A percentile compares a stretch with the other conserved stretches of the same genome.
Conservation (phyloP, 1,139 yeast species). For the Magnusiomyces fungicola region DNA sequence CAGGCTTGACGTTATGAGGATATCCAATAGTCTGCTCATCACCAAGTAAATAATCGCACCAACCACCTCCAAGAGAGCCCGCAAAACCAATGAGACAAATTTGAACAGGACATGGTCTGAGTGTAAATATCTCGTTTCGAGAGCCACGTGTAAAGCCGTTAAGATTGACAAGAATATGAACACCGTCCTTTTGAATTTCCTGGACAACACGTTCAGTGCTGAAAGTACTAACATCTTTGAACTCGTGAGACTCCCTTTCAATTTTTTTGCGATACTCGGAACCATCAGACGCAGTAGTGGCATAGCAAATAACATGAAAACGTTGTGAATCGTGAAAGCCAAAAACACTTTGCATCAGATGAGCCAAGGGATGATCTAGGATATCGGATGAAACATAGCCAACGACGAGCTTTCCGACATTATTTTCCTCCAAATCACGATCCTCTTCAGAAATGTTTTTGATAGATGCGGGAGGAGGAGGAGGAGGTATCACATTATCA, state of each 20-base stretch:
- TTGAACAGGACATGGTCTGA: conserved; percentile 32
- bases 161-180: conserved; percentile 31
- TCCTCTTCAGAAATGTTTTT: neutral
- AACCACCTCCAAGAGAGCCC: conserved; percentile 31
- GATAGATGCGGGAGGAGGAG: conserved; percentile 24
- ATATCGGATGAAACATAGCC: conserved; percentile 34
- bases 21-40: conserved; percentile 19
- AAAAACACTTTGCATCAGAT: conserved; percentile 33
- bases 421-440: neutral
- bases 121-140: conserved; percentile 31
- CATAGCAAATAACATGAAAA: conserved; percentile 29
- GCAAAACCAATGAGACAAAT: conserved; percentile 33
- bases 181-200: conserved; percentile 27
- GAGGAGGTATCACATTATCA: conserved; percentile 29
- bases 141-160: conserved; percentile 34
- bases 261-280: conserved; percentile 28
- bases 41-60: conserved; percentile 31
- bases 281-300: conserved; percentile 28
- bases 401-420: conserved; percentile 22
- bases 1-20: conserved; percentile 7
- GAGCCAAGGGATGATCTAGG: conserved; percentile 32
- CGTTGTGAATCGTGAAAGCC: conserved; percentile 26
- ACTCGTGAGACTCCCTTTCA: conserved; percentile 24
- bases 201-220: conserved; percentile 25
- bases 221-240: conserved; percentile 27